A percentile compares a stretch with the other conserved stretches of the same genome.
Conservation (phyloP, 495 filamentous ascomycete species). For the Mycothermus thermophilus region DNA sequence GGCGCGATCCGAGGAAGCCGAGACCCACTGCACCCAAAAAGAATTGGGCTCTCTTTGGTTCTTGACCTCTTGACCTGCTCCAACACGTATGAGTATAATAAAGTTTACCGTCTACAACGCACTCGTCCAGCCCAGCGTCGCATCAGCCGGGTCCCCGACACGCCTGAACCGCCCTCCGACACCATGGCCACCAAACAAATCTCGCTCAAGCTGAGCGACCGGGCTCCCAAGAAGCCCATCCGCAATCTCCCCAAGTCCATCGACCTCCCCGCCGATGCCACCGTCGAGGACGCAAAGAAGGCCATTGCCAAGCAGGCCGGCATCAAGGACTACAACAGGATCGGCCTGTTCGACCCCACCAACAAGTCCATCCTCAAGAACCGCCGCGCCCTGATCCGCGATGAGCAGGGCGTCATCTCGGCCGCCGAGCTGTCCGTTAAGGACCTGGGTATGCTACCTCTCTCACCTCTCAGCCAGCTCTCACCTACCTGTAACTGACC, state of each 20-base stretch:
- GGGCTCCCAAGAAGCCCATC: slow-evolving; percentile 44
- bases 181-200: slow-evolving; percentile 24
- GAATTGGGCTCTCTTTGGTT: no score
- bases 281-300: slow-evolving; percentile 44
- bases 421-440: slow-evolving; percentile 73
- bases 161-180: no score
- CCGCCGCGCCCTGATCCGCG: slow-evolving; percentile 38
- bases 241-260: slow-evolving; percentile 56
- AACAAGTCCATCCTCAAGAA: slow-evolving; percentile 48
- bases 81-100: no score
- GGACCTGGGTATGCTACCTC: slow-evolving; percentile 59
- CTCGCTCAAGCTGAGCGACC: slow-evolving; percentile 31
- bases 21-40: no score
- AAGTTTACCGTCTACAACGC: no score
- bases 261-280: slow-evolving; percentile 44
- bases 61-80: no score
- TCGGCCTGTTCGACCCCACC: slow-evolving; percentile 59
- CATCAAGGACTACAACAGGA: slow-evolving; percentile 43
- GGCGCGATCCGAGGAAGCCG: no score
- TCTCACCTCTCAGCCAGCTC: not conserved
- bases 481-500: not conserved
- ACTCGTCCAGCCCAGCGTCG: no score
- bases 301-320: slow-evolving; percentile 31
- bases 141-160: no score
- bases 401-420: slow-evolving; percentile 50